Base-by-base conservation (phyloP, 2,329 filamentous ascomycete genomes). In the Botrytis aclada region DNA sequence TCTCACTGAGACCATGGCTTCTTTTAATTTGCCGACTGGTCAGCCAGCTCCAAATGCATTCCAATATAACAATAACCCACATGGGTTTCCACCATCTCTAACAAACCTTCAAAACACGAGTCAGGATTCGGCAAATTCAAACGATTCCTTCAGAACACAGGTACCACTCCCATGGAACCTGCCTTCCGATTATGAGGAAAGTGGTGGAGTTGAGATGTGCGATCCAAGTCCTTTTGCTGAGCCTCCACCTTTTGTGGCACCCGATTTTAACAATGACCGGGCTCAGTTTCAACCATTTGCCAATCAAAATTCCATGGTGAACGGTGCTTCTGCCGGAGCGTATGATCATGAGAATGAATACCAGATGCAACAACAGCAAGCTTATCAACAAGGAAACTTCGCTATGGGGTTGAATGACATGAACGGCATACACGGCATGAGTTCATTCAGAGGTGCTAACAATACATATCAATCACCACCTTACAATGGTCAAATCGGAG, bases 141-240 rank as follows among this genome's bases (percentile, higher is more conserved):
- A 69, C 29, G 76, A 78, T n/a, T 78, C 76, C 16, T 64, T 79
- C 39, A 63, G 71, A 22, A 78, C 77, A 1, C 78, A 79, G 61
- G 72, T 77, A 6, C 78, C 78, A 20, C 58, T 76, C 20, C 65
- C 76, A 18, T 79, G 75, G 56, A 74, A 79, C 64, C 63, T 76
- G 39, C 72, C 61, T 22, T 65, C 39, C 14, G 71, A 74, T 25
- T 72, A 69, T 32, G 61, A 73, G 37, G 54, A 41, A 60, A 65
- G 65, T 43, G 34, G 37, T 56, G 65, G 34, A 16, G 29, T 54
- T 60, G 63, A 66, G 51, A 62, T 66, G 25, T n/a, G 64, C 7
- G 37, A 65, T 39, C 72, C 63, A 54, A 69, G 47, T 69, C 64
- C 63, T 14, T 72, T 64, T 32, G 51, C 47, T 45, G 63, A 67